phyloP scores from a whole-genome alignment of 768 basidiomycete species.

The Termitomyces sp. region DNA sequence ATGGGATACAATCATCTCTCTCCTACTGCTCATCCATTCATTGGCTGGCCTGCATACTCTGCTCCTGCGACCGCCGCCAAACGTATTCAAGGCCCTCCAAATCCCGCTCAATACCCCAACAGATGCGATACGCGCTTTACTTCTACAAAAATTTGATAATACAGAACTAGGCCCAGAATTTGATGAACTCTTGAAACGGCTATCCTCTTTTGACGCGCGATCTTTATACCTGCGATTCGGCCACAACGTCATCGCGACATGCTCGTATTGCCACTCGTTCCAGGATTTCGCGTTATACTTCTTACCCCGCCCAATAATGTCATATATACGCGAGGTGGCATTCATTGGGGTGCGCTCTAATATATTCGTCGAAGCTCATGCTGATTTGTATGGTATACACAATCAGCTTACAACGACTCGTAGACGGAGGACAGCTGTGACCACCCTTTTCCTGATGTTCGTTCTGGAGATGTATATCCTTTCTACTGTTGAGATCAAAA shows the following conservation, averaged over 20 bases:
- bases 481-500: conserved; percentile 38
- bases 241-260: conserved; percentile 55
- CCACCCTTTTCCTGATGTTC: conserved; percentile 40
- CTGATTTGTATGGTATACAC: conserved; percentile 17
- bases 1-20: conserved; percentile 22
- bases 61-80: conserved; percentile 46
- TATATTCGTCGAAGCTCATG: neutral
- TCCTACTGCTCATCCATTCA: conserved; percentile 44
- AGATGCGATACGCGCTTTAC: conserved; percentile 41
- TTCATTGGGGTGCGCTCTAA: conserved; percentile 40
- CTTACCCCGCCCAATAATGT: conserved; percentile 46
- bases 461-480: conserved; percentile 52
- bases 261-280: conserved; percentile 58
- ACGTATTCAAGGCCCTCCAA: conserved; percentile 52
- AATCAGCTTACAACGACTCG: conserved; percentile 22
- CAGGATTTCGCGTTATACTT: conserved; percentile 57
- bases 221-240: conserved; percentile 62
- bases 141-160: conserved; percentile 35
- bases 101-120: conserved; percentile 50
- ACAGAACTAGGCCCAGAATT: conserved; percentile 39
- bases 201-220: conserved; percentile 54
- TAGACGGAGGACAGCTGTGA: conserved; percentile 38
- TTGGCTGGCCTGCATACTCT: conserved; percentile 42
- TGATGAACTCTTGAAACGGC: conserved; percentile 46
- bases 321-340: conserved; percentile 53